Evolutionary conservation across 495 filamentous ascomycete species (phyloP).

Genomic region (Hypoxylon fragiforme): DNA sequence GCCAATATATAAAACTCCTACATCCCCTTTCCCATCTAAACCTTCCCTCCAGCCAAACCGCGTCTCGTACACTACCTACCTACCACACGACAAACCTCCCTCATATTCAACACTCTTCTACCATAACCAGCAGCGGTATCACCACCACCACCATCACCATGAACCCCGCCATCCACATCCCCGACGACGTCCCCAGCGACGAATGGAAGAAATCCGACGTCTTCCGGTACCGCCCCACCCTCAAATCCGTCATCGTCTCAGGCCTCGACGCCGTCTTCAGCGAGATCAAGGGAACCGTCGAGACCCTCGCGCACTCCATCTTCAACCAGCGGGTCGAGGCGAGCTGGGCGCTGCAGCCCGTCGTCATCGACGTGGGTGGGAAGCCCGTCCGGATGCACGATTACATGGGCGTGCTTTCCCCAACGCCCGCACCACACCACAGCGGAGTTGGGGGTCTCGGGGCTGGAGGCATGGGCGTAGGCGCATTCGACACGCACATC

Average conservation of each 20-base stretch:
- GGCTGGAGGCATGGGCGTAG: too few species aligned
- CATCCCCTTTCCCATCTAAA: too few species aligned
- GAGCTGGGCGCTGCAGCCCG: not conserved
- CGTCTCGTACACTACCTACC: too few species aligned
- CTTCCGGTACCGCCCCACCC: not conserved
- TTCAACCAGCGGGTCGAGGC: not conserved
- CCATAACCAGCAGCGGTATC: not conserved
- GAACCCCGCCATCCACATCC: not conserved
- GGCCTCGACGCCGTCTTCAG: not conserved
- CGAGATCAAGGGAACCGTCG: not conserved
- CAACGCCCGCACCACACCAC: not conserved
- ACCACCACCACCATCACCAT: not conserved
- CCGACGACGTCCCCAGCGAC: not conserved
- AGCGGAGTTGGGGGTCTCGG: too few species aligned
- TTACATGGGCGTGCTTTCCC: not conserved
- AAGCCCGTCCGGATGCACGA: not conserved
- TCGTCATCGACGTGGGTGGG: not conserved
- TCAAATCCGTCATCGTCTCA: not conserved
- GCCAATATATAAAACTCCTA: too few species aligned
- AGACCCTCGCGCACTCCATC: not conserved
- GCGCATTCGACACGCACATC: not conserved
- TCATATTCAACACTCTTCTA: too few species aligned
- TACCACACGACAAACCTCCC: too few species aligned
- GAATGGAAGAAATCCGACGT: not conserved
- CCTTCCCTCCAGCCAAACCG: too few species aligned